Base-by-base conservation (phyloP, 441 rosid genomes). In the Lepidium campestre region DNA sequence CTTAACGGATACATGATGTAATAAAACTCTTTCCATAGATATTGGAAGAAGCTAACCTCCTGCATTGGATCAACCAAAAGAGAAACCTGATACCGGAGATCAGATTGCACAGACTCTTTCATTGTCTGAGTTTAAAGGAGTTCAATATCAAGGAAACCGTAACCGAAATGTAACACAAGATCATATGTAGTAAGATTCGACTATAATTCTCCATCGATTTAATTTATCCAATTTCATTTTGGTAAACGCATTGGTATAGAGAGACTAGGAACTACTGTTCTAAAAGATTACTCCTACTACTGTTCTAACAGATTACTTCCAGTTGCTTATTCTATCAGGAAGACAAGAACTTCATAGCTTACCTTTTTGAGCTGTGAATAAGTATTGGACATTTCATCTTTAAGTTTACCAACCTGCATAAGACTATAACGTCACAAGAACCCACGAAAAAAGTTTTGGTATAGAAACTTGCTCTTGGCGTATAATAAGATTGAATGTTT, bases 21-120 rank as follows among this genome's bases (percentile, higher is more conserved):
- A 39, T 46, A 37, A 14, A 46, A 35, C 55, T 34, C 68, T 40
- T 31, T 45, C 40, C 10, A 42, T 27, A 50, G 11, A 41, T 44
- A 53, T 7, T 10, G 6, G 22, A 66, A 65, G 56, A 50, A 65
- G 48, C 71, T 75, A 57, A 90, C 98, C 96, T 87, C 95, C 60
- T 88, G 93, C 98, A 93, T 85, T 42, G 93, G 97, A 41, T 94
- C 89, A 78, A 90, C 84, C 45, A 90, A 87, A 63, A 83, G 88
- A 47, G 98, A 86, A 72, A 90, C 87, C 72, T 86, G 90, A 77
- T 93, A 89, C 44, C 91, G 84, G 59, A 82, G 81, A 50, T 89
- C 87, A 56, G 96, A 77, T 31, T 82, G 87, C 76, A 89, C 91
- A 9, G 89, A 83, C 75, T 77, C 83, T 88, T 90, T 93, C 82